Evolutionary conservation across 768 basidiomycete genomes (phyloP).

Genomic region (Rhodotorula kratochvilovae): DNA sequence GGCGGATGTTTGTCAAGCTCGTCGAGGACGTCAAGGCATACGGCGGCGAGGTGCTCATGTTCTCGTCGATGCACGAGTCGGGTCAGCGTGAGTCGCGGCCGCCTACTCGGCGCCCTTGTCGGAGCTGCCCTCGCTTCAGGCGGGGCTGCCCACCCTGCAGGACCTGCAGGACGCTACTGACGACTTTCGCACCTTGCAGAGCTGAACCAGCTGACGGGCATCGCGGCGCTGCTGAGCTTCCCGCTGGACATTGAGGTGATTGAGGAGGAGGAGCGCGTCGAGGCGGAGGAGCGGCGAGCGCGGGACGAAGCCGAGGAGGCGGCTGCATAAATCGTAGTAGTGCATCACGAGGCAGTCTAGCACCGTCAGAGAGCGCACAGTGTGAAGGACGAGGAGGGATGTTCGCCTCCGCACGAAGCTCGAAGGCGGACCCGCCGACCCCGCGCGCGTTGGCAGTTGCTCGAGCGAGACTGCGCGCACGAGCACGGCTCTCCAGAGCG

Average conservation of each 20-base stretch:
- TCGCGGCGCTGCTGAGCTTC: constrained; percentile 92
- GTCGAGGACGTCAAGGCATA: constrained; percentile 83
- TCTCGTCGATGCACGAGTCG: constrained; percentile 99
- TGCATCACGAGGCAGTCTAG: neutral
- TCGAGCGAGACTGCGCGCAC: too few relatives aligned
- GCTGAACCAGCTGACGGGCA: constrained; percentile 88
- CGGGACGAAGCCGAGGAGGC: constrained; percentile 1
- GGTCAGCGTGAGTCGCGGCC: constrained; percentile 74
- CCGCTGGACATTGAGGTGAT: constrained; percentile 93
- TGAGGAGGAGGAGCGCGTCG: constrained; percentile 78
- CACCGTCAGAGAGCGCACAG: too few relatives aligned
- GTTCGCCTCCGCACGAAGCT: too few relatives aligned
- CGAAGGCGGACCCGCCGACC: too few relatives aligned
- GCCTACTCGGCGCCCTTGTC: neutral
- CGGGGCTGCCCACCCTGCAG: neutral
- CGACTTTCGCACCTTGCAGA: constrained; percentile 54
- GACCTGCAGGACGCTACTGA: too few relatives aligned
- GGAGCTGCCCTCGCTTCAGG: neutral
- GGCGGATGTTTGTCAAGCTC: constrained; percentile 78
- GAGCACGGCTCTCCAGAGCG: too few relatives aligned
- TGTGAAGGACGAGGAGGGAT: too few relatives aligned
- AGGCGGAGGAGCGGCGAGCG: constrained; percentile 1
- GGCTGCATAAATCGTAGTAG: neutral
- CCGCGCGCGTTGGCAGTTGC: too few relatives aligned
- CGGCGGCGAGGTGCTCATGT: constrained; percentile 90